These are phyloP conservation scores for Skeletonema marinoi DNA, from an alignment of 108 stramenopile genomes.

Conservation along the genomic window DNA sequence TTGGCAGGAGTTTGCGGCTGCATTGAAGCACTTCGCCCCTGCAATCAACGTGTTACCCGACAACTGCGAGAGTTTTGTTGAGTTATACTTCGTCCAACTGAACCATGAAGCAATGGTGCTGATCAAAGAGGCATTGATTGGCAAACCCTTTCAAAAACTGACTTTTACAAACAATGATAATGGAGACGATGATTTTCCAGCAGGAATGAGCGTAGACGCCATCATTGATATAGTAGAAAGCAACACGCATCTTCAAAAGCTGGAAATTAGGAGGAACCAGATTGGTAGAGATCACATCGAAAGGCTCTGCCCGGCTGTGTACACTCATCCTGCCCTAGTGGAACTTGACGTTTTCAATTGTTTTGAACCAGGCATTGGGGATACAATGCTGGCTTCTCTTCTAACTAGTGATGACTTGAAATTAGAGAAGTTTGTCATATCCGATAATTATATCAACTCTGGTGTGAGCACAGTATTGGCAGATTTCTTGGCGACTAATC, in stretches of 20 bases:
- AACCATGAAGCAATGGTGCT: not conserved
- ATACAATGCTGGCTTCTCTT: not conserved
- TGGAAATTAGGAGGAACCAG: not conserved
- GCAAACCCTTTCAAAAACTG: not conserved
- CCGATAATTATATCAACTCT: not conserved
- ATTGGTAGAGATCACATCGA: not conserved
- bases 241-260: not conserved
- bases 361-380: not conserved
- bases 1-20: slow-evolving; percentile 1
- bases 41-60: not conserved
- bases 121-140: not conserved
- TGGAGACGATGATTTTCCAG: not conserved
- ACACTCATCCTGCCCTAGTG: not conserved
- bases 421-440: not conserved
- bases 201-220: not conserved
- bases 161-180: not conserved
- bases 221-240: not conserved
- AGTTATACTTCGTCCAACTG: not conserved
- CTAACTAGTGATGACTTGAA: not conserved
- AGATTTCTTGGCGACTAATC: slow-evolving; percentile 3
- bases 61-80: not conserved
- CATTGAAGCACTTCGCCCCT: not conserved
- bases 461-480: not conserved
- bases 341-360: not conserved
- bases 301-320: not conserved